These are phyloP conservation scores for Geranium incanum DNA, from an alignment of 441 rosid genomes.

Conservation along the genomic window DNA sequence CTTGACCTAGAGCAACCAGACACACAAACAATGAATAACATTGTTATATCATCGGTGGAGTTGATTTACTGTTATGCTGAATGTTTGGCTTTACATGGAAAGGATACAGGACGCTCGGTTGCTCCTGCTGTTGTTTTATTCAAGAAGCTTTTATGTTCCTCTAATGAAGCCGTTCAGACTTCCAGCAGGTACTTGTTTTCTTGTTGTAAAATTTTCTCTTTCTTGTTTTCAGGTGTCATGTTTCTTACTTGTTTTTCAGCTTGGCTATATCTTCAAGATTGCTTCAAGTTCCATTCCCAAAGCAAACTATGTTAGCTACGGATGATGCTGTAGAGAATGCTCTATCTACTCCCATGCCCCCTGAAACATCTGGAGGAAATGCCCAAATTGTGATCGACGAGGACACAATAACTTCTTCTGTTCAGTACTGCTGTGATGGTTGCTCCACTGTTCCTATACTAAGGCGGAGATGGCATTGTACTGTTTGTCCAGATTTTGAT, in stretches of 20 bases:
- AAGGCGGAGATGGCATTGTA: slow-evolving; percentile 99
- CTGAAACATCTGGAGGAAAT: slow-evolving; percentile 59
- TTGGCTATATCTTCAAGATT: slow-evolving; percentile 97
- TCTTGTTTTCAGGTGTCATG: slow-evolving; percentile 20
- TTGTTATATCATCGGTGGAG: slow-evolving; percentile 92
- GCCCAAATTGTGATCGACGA: slow-evolving; percentile 91
- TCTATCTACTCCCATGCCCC: slow-evolving; percentile 48
- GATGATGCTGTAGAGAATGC: slow-evolving; percentile 77
- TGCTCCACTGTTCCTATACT: slow-evolving; percentile 98
- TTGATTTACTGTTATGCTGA: slow-evolving; percentile 95
- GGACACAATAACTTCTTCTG: slow-evolving; percentile 93
- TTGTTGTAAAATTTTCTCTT: slow-evolving; percentile 8
- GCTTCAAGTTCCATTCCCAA: slow-evolving; percentile 99
- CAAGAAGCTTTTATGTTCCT: slow-evolving; percentile 77
- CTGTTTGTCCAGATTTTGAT: slow-evolving; percentile 98
- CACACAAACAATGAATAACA: slow-evolving; percentile 90
- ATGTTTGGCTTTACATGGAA: slow-evolving; percentile 84
- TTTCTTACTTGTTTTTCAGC: slow-evolving; percentile 41
- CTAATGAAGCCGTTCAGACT: slow-evolving; percentile 86
- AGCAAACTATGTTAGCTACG: slow-evolving; percentile 84
- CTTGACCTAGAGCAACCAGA: slow-evolving; percentile 93
- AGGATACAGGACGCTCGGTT: slow-evolving; percentile 62
- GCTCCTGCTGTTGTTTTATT: slow-evolving; percentile 85
- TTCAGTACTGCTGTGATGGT: slow-evolving; percentile 98
- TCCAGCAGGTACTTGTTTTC: slow-evolving; percentile 78